Percentiles rank a stretch among this genome's conserved stretches.
These are phyloP conservation scores for Coemansia erecta DNA, from an alignment of 192 early-diverging fungal genomes.

Conservation along the genomic window DNA sequence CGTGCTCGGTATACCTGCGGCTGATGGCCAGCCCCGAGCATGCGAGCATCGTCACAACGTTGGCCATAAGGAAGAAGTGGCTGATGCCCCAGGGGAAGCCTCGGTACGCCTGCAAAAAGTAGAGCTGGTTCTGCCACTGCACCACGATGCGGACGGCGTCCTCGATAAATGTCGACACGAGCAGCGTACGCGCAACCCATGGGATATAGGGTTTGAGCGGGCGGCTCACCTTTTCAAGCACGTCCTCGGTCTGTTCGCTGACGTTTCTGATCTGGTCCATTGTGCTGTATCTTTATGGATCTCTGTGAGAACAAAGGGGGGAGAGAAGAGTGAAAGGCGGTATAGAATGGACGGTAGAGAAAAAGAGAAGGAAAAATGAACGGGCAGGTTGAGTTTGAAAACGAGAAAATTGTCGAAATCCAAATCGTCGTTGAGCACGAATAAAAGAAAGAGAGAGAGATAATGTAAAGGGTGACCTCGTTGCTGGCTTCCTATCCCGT, in stretches of 20 bases:
- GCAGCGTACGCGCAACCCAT: constrained; percentile 84
- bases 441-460: too few relatives aligned
- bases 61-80: constrained; percentile 82
- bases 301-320: neutral
- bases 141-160: constrained; percentile 85
- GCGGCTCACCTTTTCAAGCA: constrained; percentile 69
- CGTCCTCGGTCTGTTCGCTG: constrained; percentile 67
- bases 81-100: constrained; percentile 77
- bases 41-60: constrained; percentile 82
- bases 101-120: constrained; percentile 77
- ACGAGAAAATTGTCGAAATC: neutral
- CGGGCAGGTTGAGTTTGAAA: neutral
- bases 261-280: constrained; percentile 49
- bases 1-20: constrained; percentile 77
- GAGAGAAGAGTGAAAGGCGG: neutral
- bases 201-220: constrained; percentile 93
- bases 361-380: neutral
- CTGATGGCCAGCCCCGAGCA: constrained; percentile 82
- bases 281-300: constrained; percentile 8
- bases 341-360: neutral
- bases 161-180: constrained; percentile 95
- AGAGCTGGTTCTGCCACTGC: constrained; percentile 89
- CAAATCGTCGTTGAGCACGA: neutral
- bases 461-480: too few relatives aligned
- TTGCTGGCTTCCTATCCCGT: too few relatives aligned